These are phyloP conservation scores for Phlyctochytrium planicorne DNA, from an alignment of 192 early-diverging fungal species.

Conservation along the genomic window DNA sequence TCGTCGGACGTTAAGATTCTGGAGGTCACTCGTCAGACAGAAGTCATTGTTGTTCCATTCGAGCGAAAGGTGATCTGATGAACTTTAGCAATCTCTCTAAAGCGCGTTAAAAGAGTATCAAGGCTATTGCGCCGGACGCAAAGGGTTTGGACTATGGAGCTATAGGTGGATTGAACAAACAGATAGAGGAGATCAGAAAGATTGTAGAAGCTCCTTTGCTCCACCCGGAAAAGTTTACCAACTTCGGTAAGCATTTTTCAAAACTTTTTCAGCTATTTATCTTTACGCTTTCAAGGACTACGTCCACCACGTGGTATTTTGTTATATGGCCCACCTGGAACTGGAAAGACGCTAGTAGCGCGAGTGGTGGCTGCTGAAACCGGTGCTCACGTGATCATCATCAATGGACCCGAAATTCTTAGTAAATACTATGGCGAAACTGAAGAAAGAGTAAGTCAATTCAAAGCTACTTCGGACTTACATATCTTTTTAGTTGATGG, in stretches of 20 bases:
- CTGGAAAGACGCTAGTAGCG: slow-evolving; percentile 95
- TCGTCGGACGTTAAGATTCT: slow-evolving; percentile 15
- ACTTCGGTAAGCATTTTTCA: slow-evolving; percentile 61
- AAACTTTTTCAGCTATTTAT: not conserved
- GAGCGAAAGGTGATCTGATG: slow-evolving; percentile 17
- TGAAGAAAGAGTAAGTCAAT: slow-evolving; percentile 68
- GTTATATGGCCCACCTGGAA: slow-evolving; percentile 89
- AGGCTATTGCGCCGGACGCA: slow-evolving; percentile 7
- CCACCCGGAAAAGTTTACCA: slow-evolving; percentile 68
- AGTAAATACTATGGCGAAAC: slow-evolving; percentile 93
- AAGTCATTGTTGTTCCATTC: slow-evolving; percentile 35
- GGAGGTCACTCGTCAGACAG: slow-evolving; percentile 33
- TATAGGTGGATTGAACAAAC: slow-evolving; percentile 79
- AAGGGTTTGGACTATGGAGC: slow-evolving; percentile 43
- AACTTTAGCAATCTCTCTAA: too few species aligned
- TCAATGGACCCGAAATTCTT: slow-evolving; percentile 91
- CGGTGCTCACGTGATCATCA: slow-evolving; percentile 67
- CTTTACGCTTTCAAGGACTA: slow-evolving; percentile 46
- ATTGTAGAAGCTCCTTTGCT: slow-evolving; percentile 80
- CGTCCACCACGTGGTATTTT: slow-evolving; percentile 88
- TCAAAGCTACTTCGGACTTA: not conserved
- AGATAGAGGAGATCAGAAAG: slow-evolving; percentile 73
- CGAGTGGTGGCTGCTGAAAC: slow-evolving; percentile 81
- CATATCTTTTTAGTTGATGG: slow-evolving; percentile 51
- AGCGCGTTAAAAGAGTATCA: not conserved